Evolutionary conservation across 805 yeast genomes (phyloP).

Genomic region (Sungouiozyma intestinalis): DNA sequence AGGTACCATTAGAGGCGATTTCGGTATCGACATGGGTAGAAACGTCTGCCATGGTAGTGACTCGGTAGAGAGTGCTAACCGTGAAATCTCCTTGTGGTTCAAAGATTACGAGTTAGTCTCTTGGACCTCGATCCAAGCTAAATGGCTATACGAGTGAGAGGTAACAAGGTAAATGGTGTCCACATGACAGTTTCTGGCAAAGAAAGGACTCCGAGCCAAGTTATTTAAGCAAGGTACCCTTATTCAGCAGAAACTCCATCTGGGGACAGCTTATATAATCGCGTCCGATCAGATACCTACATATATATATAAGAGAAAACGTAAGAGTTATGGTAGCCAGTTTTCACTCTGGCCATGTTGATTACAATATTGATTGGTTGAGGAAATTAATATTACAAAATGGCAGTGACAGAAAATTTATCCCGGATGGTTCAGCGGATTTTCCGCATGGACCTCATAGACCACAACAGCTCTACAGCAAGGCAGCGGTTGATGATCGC

Average conservation of each 20-base stretch:
- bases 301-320: too few species aligned
- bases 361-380: background rate
- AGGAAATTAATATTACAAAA: background rate
- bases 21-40: slow-evolving; percentile 97
- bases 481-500: slow-evolving; percentile 1
- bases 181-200: background rate
- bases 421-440: background rate
- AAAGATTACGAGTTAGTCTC: slow-evolving; percentile 90
- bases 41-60: slow-evolving; percentile 99
- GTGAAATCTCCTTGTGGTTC: slow-evolving; percentile 97
- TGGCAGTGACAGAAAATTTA: background rate
- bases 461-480: background rate
- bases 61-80: slow-evolving; percentile 94
- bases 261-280: too few species aligned
- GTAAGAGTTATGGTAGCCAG: too few species aligned
- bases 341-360: too few species aligned
- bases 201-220: too few species aligned
- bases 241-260: too few species aligned
- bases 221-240: too few species aligned
- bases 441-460: background rate
- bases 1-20: slow-evolving; percentile 99
- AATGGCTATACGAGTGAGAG: slow-evolving; percentile 88
- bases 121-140: slow-evolving; percentile 75
- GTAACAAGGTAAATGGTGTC: background rate
- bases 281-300: too few species aligned